Percentiles rank a stretch among this genome's conserved stretches.
These are phyloP conservation scores for Colletotrichum shisoi DNA, from an alignment of 2,329 filamentous ascomycete species.

Conservation along the genomic window DNA sequence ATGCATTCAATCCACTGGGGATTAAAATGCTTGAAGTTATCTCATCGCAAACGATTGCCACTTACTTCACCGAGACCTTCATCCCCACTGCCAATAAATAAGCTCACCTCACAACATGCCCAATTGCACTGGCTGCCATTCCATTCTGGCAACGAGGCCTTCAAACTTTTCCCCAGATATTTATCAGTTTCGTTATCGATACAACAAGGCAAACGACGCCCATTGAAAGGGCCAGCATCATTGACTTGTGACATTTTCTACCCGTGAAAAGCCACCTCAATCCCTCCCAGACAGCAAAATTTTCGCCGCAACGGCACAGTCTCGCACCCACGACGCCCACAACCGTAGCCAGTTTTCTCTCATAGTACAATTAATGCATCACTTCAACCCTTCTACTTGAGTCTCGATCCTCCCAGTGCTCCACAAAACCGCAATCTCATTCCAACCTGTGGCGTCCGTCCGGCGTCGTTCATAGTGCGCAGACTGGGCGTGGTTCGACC, in stretches of 20 bases:
- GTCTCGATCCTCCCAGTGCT: not conserved
- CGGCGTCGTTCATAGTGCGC: constrained; percentile 20
- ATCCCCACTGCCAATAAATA: too few species aligned
- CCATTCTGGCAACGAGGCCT: too few species aligned
- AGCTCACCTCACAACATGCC: too few species aligned
- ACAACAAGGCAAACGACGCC: not conserved
- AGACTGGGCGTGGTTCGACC: not conserved
- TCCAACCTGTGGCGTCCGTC: constrained; percentile 13
- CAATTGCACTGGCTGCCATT: too few species aligned
- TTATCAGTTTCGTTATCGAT: not conserved
- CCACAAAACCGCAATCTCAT: too few species aligned
- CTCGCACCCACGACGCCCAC: not conserved
- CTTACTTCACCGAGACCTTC: too few species aligned
- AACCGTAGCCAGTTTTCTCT: not conserved
- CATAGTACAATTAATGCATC: not conserved
- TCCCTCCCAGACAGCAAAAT: constrained; percentile 11
- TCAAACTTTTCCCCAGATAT: too few species aligned
- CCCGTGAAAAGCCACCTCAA: not conserved
- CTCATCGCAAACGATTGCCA: too few species aligned
- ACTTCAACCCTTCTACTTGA: not conserved
- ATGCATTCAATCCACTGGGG: too few species aligned
- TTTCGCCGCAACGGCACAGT: not conserved
- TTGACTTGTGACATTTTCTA: not conserved
- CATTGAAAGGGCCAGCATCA: too few species aligned
- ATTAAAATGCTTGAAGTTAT: too few species aligned